phyloP scores from a whole-genome alignment of 257 asterid species.

The Hygrophila difformis region DNA sequence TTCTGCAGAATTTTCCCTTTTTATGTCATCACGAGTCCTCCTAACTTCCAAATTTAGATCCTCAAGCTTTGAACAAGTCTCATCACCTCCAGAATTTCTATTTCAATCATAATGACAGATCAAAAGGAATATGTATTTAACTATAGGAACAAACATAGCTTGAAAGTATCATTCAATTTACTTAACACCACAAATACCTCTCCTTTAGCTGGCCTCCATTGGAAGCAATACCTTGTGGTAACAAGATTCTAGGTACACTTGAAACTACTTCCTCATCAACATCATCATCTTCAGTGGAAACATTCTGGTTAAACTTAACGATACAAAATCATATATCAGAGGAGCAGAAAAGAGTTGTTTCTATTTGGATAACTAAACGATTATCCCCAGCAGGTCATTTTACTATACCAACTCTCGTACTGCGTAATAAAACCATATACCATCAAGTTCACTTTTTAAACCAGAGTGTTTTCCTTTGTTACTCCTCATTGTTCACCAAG shows the following conservation, averaged over 20 bases:
- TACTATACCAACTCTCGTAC: too few relatives aligned
- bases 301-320: slow-evolving; percentile 34
- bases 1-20: slow-evolving; percentile 33
- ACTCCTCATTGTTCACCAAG: too few relatives aligned
- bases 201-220: slow-evolving; percentile 25
- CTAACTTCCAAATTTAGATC: slow-evolving; percentile 78
- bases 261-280: slow-evolving; percentile 30
- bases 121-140: slow-evolving; percentile 10
- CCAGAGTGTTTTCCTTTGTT: too few relatives aligned
- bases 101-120: slow-evolving; percentile 21
- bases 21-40: slow-evolving; percentile 31
- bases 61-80: slow-evolving; percentile 77
- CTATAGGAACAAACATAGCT: slow-evolving; percentile 10
- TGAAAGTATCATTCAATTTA: slow-evolving; percentile 4
- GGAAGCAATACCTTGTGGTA: slow-evolving; percentile 18
- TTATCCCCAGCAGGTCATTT: slow-evolving; percentile 6
- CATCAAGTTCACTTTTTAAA: too few relatives aligned
- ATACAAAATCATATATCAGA: slow-evolving; percentile 3
- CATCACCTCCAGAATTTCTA: slow-evolving; percentile 64
- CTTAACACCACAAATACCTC: slow-evolving; percentile 27
- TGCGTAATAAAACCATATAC: background rate
- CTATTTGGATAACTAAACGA: too few relatives aligned
- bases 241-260: slow-evolving; percentile 26
- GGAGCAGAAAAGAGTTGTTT: background rate
- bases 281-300: slow-evolving; percentile 42